Percentiles rank a stretch among this genome's conserved stretches.
Evolutionary conservation across 2,329 filamentous ascomycete species (phyloP).

Genomic region (Colletotrichum liaoningense): DNA sequence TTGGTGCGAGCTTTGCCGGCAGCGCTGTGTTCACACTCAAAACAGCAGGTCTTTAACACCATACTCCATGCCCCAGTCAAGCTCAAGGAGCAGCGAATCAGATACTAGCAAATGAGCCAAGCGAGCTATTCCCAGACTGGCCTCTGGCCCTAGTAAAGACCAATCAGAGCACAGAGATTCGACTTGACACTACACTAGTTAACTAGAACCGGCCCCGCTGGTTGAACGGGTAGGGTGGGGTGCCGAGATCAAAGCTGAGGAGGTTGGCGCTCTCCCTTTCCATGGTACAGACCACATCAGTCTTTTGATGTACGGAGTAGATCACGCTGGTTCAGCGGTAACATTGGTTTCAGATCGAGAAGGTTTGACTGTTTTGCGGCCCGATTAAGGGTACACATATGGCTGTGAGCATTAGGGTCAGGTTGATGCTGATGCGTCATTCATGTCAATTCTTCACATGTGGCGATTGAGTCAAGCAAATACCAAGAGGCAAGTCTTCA

Average conservation of each 20-base stretch:
- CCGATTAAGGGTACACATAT: no score
- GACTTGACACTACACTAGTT: not conserved
- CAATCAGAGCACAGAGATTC: not conserved
- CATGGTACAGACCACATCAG: not conserved
- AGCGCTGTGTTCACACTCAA: not conserved
- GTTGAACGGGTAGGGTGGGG: not conserved
- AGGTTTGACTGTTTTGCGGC: not conserved
- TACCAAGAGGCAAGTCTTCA: not conserved
- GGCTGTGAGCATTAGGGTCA: not conserved
- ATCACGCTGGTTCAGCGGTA: not conserved
- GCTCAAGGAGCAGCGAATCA: no score
- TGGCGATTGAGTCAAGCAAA: not conserved
- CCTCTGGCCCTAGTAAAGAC: not conserved
- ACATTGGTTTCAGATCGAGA: not conserved
- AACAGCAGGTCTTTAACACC: not conserved
- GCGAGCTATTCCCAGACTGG: not conserved
- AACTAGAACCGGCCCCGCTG: slow-evolving; percentile 16
- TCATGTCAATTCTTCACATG: not conserved
- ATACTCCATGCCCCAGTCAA: not conserved
- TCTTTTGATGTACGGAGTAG: not conserved
- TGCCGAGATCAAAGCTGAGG: slow-evolving; percentile 7
- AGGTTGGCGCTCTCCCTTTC: not conserved
- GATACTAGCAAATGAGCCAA: not conserved
- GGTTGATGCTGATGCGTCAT: not conserved
- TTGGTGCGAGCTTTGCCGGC: not conserved